Evolutionary conservation across 441 rosid genomes (phyloP).

Genomic region (Corymbia calophylla): DNA sequence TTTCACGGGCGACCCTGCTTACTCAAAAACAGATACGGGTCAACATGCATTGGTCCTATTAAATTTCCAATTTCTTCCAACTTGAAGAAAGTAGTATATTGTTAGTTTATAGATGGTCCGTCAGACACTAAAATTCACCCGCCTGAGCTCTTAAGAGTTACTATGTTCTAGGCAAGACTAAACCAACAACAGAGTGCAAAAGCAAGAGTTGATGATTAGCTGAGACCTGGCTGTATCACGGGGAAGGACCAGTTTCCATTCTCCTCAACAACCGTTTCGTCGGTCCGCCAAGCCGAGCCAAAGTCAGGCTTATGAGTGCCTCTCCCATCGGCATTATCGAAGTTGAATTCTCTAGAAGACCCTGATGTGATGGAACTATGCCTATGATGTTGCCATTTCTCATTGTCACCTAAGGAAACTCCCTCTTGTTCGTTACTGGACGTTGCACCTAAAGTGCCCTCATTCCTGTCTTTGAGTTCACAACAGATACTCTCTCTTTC

Average conservation of each 20-base stretch:
- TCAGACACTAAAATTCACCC: not conserved
- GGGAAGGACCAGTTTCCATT: conserved; percentile 71
- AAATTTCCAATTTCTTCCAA: not conserved
- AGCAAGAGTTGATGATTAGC: conserved; percentile 13
- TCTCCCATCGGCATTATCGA: conserved; percentile 35
- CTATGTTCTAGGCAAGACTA: not conserved
- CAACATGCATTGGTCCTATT: conserved; percentile 6
- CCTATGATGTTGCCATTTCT: conserved; percentile 22
- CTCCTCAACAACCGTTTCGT: conserved; percentile 21
- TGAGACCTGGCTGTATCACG: conserved; percentile 55
- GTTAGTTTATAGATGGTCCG: conserved; percentile 5
- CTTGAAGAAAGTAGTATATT: not conserved
- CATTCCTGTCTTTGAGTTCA: conserved; percentile 1
- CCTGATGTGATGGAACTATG: conserved; percentile 49
- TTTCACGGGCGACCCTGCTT: conserved; percentile 10
- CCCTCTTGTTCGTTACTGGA: conserved; percentile 20
- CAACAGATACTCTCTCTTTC: conserved; percentile 7
- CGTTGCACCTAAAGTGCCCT: conserved; percentile 20
- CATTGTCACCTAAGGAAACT: conserved; percentile 15
- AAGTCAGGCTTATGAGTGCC: conserved; percentile 30
- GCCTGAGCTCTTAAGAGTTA: not conserved
- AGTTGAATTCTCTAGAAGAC: conserved; percentile 64
- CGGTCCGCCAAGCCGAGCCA: conserved; percentile 51
- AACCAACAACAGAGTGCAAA: not conserved
- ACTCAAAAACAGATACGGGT: conserved; percentile 27